Conservation (phyloP, 75 land plant species). For the Larix kaempferi region DNA sequence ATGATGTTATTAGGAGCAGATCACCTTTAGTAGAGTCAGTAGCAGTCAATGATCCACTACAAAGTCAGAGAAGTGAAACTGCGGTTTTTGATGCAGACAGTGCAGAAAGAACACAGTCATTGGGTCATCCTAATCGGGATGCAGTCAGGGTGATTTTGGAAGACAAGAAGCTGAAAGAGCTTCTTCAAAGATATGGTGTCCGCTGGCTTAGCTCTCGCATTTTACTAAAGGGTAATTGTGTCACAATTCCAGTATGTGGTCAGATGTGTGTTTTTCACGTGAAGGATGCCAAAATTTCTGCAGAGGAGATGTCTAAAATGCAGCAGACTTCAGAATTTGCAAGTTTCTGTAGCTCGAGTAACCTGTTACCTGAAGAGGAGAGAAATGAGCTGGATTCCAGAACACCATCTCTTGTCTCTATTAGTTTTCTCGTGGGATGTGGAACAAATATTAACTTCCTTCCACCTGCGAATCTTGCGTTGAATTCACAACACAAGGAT, state of each 20-base stretch:
- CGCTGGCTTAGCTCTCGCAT: conserved; percentile 63
- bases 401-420: neutral
- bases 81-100: neutral
- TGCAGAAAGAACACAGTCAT: conserved; percentile 6
- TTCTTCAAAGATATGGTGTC: conserved; percentile 44
- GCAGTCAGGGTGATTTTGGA: conserved; percentile 32
- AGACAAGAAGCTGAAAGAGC: conserved; percentile 39
- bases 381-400: neutral
- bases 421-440: conserved; percentile 8
- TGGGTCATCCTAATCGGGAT: conserved; percentile 13
- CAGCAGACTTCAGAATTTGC: neutral
- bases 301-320: neutral
- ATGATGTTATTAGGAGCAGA: conserved; percentile 2
- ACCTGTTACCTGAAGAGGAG: neutral
- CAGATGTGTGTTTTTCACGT: conserved; percentile 47
- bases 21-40: neutral
- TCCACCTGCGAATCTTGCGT: neutral
- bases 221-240: conserved; percentile 72
- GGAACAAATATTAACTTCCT: conserved; percentile 11
- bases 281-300: conserved; percentile 19
- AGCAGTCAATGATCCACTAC: neutral
- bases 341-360: conserved; percentile 1
- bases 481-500: neutral
- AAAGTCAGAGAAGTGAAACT: conserved; percentile 8
- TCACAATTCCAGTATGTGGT: conserved; percentile 64